A percentile compares a stretch with the other conserved stretches of the same genome.
phyloP scores from a whole-genome alignment of 192 early-diverging fungal genomes.

The Backusella tarrabulga region DNA sequence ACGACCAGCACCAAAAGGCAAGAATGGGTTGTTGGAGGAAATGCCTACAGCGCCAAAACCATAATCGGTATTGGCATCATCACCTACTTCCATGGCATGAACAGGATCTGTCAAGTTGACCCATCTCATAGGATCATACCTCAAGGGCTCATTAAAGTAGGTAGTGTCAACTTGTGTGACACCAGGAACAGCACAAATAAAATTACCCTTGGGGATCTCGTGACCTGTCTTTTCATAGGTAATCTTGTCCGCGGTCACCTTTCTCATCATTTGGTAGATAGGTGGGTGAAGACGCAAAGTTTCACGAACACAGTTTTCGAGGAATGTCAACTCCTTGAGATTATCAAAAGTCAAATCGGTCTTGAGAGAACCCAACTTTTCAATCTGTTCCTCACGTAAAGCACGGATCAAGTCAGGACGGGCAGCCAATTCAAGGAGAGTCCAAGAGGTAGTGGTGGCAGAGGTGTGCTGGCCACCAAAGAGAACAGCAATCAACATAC shows the following conservation, averaged over 20 bases:
- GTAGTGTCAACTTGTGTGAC: slow-evolving; percentile 77
- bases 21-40: slow-evolving; percentile 75
- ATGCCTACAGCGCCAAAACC: slow-evolving; percentile 70
- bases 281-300: slow-evolving; percentile 92
- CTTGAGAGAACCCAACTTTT: slow-evolving; percentile 53
- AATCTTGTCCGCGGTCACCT: slow-evolving; percentile 72
- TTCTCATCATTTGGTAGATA: slow-evolving; percentile 91
- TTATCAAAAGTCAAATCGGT: slow-evolving; percentile 65
- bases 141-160: slow-evolving; percentile 78
- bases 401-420: slow-evolving; percentile 68
- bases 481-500: slow-evolving; percentile 96
- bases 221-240: slow-evolving; percentile 73
- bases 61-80: slow-evolving; percentile 62
- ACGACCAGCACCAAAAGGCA: slow-evolving; percentile 97
- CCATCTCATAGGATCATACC: slow-evolving; percentile 84
- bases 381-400: slow-evolving; percentile 73
- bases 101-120: slow-evolving; percentile 58
- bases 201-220: slow-evolving; percentile 88
- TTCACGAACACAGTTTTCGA: slow-evolving; percentile 89
- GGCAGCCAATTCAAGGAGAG: slow-evolving; percentile 81
- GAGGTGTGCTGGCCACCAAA: slow-evolving; percentile 98
- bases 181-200: slow-evolving; percentile 80
- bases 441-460: slow-evolving; percentile 91
- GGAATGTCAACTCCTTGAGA: slow-evolving; percentile 69
- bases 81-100: slow-evolving; percentile 47